Conservation (phyloP, 2,329 filamentous ascomycete species). For the Colletotrichum costaricense region DNA sequence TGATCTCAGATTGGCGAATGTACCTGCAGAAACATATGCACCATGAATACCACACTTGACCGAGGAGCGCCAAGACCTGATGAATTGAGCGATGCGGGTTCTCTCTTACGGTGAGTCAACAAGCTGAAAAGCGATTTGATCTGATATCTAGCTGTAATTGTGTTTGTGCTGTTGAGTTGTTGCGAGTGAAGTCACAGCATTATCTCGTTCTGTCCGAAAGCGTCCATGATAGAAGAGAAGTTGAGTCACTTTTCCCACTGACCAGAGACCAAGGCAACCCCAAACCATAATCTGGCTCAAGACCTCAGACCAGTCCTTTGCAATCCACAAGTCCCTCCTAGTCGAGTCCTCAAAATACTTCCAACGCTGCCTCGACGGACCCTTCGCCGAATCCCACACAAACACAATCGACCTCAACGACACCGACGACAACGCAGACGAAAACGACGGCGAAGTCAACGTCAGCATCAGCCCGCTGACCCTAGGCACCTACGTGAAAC, state of each 20-base stretch:
- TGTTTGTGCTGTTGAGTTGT: neutral
- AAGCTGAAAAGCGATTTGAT: neutral
- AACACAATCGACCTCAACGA: slow-evolving; percentile 32
- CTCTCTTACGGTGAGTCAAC: slow-evolving; percentile 13
- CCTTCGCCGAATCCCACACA: slow-evolving; percentile 20
- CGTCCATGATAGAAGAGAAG: neutral
- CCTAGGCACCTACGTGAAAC: slow-evolving; percentile 31
- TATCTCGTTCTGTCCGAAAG: neutral
- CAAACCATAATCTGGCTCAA: slow-evolving; percentile 34
- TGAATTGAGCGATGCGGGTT: slow-evolving; percentile 5
- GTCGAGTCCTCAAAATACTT: slow-evolving; percentile 33
- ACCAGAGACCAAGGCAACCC: slow-evolving; percentile 21
- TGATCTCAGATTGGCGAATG: neutral
- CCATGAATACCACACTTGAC: slow-evolving; percentile 15
- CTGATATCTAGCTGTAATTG: neutral
- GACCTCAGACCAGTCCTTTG: slow-evolving; percentile 17
- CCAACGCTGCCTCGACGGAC: slow-evolving; percentile 29
- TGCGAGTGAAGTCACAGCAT: neutral
- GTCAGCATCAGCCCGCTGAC: slow-evolving; percentile 9
- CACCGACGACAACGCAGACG: neutral
- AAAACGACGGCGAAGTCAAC: neutral
- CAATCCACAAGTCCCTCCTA: slow-evolving; percentile 29
- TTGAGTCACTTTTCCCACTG: neutral
- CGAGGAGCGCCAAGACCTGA: slow-evolving; percentile 21
- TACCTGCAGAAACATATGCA: neutral